Evolutionary conservation across 2,329 filamentous ascomycete species (phyloP).

Genomic region (Leptographium lundbergii): DNA sequence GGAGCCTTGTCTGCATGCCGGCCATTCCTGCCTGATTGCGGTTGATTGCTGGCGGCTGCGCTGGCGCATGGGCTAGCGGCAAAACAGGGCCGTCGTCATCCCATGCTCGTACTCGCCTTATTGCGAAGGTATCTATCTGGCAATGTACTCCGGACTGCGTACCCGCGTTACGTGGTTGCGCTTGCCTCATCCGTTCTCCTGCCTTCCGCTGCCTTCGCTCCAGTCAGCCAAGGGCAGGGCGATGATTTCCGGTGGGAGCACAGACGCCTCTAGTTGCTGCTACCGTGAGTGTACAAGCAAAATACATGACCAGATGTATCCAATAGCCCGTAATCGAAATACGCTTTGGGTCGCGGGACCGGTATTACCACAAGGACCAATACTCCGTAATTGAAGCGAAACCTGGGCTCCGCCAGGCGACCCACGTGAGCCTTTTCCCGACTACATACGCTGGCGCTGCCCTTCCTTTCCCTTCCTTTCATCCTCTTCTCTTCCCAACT

Average conservation of each 20-base stretch:
- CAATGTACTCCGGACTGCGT: background rate
- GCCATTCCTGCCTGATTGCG: background rate
- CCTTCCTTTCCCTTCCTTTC: background rate
- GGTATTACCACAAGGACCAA: background rate
- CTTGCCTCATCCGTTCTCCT: background rate
- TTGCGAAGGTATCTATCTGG: too few relatives aligned
- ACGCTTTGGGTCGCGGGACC: background rate
- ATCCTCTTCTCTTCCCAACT: background rate
- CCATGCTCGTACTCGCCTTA: background rate
- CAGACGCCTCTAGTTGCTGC: background rate
- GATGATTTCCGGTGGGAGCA: background rate
- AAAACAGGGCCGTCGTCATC: background rate
- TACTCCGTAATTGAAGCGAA: slow-evolving; percentile 1
- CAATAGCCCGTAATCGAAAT: background rate
- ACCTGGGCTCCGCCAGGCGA: slow-evolving; percentile 1
- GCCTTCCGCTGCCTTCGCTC: background rate
- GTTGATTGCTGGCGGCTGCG: background rate
- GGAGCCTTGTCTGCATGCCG: slow-evolving; percentile 2
- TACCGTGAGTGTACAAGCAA: too few relatives aligned
- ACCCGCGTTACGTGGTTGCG: background rate
- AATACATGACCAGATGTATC: too few relatives aligned
- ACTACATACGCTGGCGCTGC: background rate
- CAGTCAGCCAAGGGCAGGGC: background rate
- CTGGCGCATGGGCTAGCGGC: background rate
- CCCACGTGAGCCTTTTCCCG: slow-evolving; percentile 3